Base-by-base conservation (phyloP, 1,139 yeast genomes). In the Torulaspora pretoriensis region DNA sequence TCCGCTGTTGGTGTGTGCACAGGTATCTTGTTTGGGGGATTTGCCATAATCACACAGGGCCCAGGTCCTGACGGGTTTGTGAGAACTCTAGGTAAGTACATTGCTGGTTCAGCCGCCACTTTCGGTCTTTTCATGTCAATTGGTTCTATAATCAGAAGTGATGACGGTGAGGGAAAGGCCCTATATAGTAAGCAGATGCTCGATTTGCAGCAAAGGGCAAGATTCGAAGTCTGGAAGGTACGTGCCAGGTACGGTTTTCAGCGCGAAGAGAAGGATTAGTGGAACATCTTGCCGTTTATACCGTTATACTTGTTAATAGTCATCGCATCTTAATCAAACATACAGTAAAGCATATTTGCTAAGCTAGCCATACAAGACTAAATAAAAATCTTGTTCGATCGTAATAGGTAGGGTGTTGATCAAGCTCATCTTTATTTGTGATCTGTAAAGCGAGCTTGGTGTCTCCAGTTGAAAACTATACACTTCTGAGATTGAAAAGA, bases 21-120 rank as follows among this genome's bases (percentile, higher is more conserved):
- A 36, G 98, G 98, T 49, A 86, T 92, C 42, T 72, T 92, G 56
- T 92, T 92, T 64, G 97, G 97, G 51, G 95, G 96, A 23, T 82
- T 87, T 61, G 84, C 97, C 49, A 85, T 94, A 52, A 70, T 88
- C 58, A 94, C 90, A 49, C 82, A 86, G 55, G 99, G 99, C 12
- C 90, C 96, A 13, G 99, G 98, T n/a, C 97, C 98, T 43, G 86
- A 88, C 61, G 99, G 99, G 46, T 88, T 88, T 49, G 84, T 92
- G 82, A 83, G 96, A 71, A 90, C 97, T 5, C 72, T 94, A 61
- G 98, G 98, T 44, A 96, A 90, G 69, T 92, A 89, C 68, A 90
- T 94, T 69, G 82, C 87, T 67, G 97, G 97, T 43, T 88, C 97
- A 4, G 97, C 95, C 10, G 97, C 95, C 40, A 92, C 97, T 10